Percentiles rank a stretch among this genome's conserved stretches.
phyloP scores from a whole-genome alignment of 176 grass and related monocot species.

The Bothriochloa decipiens region DNA sequence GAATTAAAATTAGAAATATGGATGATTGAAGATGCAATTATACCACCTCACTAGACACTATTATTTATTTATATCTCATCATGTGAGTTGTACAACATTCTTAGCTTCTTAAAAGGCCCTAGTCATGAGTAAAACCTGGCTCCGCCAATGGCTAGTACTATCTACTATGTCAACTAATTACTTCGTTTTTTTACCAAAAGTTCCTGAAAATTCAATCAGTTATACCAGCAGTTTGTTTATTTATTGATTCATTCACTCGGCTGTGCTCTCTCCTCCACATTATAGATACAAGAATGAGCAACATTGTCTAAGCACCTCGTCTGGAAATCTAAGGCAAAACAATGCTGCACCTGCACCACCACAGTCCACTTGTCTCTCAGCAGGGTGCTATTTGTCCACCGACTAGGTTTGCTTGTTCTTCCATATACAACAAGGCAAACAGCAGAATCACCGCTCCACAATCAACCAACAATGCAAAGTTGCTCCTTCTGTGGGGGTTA shows the following conservation, averaged over 20 bases:
- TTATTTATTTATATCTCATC: too few species aligned
- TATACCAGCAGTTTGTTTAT: background rate
- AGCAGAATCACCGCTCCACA: background rate
- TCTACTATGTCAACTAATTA: background rate
- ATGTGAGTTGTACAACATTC: too few species aligned
- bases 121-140: too few species aligned
- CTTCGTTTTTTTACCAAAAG: background rate
- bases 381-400: background rate
- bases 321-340: background rate
- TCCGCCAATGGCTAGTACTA: background rate
- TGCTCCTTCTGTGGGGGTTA: background rate
- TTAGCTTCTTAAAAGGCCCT: too few species aligned
- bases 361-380: background rate
- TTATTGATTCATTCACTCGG: background rate
- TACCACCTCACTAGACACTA: too few species aligned
- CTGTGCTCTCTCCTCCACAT: background rate
- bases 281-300: background rate
- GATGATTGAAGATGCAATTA: too few species aligned
- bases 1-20: too few species aligned
- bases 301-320: background rate
- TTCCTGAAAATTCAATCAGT: background rate
- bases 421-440: background rate
- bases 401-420: background rate
- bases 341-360: slow-evolving; percentile 1
- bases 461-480: background rate